Base-by-base conservation (phyloP, 2,329 filamentous ascomycete species). In the Magnaporthiopsis rhizophila region DNA sequence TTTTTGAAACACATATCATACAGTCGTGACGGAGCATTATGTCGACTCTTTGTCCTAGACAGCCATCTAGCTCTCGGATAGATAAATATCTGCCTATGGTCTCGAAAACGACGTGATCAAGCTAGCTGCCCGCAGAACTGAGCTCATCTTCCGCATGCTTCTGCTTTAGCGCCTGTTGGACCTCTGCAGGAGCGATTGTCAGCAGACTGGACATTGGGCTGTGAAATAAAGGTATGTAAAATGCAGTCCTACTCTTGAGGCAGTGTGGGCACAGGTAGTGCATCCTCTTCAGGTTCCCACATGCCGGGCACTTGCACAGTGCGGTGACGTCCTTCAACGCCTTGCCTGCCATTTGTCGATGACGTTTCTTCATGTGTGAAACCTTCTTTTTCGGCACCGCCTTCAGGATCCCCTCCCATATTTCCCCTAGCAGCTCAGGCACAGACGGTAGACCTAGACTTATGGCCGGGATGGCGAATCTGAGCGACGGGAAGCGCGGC, bases 371-470 rank as follows among this genome's bases (percentile, higher is more conserved):
- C 81, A 91, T 91, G 77, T 99, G 92, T 58, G 94, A 97, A 45
- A 92, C 96, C 85, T 98, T 99, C 81, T 97, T 98, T 84, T 99
- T 99, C 6, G 95, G 95, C 21, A 98, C 95, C 1, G 95, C 95
- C 69, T 88, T 88, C 69, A 99, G 82, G 59, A 99, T 85, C 7
- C 91, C 92, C 70, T 97, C 94, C 94, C 94, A 98, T 71, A 99
- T 87, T 67, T 90, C 90, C 64, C 86, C 87, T 28, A 97, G 78
- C n/a, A 92, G 73, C 53, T 38, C 24, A 3, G 62, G 62, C 45
- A 70, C 59, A 6, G 84, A 83, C 7, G 90, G 88, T 13, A 84
- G 71, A 62, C 78, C 79, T 63, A 83, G 73, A 69, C 87, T 82
- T 68, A 91, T 80, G 61, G 68, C 66, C 13, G 71, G 70, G 11